Percentiles rank a stretch among this genome's conserved stretches.
These are phyloP conservation scores for Cryptococcus sp. DNA, from an alignment of 1,284 basidiomycete species.

Conservation along the genomic window DNA sequence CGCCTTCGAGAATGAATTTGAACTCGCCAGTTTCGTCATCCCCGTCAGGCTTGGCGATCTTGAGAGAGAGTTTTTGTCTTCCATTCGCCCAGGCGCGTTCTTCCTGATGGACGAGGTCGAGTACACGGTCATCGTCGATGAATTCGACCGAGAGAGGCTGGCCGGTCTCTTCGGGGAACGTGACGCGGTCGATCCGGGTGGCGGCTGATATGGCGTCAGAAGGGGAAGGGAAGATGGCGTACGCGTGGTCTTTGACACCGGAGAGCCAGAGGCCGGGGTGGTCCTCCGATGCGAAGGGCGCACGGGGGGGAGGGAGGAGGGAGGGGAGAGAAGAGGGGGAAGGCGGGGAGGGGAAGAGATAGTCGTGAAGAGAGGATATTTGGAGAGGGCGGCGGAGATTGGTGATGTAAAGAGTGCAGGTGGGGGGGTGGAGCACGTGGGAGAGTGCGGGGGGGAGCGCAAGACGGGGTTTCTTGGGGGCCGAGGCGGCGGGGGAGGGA, in stretches of 20 bases:
- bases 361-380: conserved; percentile 28
- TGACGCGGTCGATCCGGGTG: conserved; percentile 21
- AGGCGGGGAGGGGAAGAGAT: conserved; percentile 22
- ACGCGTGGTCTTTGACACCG: conserved; percentile 47
- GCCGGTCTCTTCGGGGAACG: conserved; percentile 38
- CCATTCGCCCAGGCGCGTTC: conserved; percentile 46
- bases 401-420: conserved; percentile 42
- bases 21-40: conserved; percentile 14
- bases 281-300: conserved; percentile 29
- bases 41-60: conserved; percentile 13
- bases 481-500: neutral
- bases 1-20: conserved; percentile 22
- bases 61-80: conserved; percentile 37
- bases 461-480: conserved; percentile 9
- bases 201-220: conserved; percentile 27
- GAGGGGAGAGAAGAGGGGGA: conserved; percentile 11
- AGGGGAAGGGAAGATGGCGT: conserved; percentile 30
- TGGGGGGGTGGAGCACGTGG: conserved; percentile 42
- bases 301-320: conserved; percentile 18
- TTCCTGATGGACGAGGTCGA: conserved; percentile 35
- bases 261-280: conserved; percentile 43
- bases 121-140: conserved; percentile 33
- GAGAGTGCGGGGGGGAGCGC: conserved; percentile 33
- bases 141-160: conserved; percentile 41
- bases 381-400: conserved; percentile 47